Evolutionary conservation across 2,329 filamentous ascomycete genomes (phyloP).

Genomic region (Penicillium concentricum): DNA sequence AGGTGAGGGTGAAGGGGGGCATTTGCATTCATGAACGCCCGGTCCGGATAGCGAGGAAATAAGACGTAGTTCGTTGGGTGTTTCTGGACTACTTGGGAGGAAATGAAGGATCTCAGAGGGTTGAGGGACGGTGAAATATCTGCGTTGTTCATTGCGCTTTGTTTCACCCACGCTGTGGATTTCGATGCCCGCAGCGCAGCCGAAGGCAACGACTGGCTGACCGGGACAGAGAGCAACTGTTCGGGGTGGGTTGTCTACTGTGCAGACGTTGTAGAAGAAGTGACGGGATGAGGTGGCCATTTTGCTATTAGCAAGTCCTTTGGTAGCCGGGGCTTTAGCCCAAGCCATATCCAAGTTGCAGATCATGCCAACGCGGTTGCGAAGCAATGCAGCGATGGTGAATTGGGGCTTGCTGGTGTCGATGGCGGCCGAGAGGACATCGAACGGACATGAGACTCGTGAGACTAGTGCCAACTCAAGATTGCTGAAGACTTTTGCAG

Average conservation of each 20-base stretch:
- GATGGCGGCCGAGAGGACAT: constrained; percentile 61
- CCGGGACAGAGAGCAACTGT: constrained; percentile 66
- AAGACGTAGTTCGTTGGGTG: constrained; percentile 58
- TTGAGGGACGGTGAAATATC: constrained; percentile 43
- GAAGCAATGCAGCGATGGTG: constrained; percentile 59
- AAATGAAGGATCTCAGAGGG: constrained; percentile 54
- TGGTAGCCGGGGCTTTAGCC: constrained; percentile 1
- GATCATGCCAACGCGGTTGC: constrained; percentile 61
- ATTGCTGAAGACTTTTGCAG: constrained; percentile 27
- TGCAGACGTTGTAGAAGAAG: constrained; percentile 57
- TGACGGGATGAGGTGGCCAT: constrained; percentile 35
- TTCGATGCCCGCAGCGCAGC: constrained; percentile 62
- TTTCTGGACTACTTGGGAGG: constrained; percentile 53
- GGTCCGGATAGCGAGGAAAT: constrained; percentile 59
- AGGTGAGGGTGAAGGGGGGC: constrained; percentile 22
- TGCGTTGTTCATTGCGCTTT: constrained; percentile 40
- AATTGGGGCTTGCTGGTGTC: constrained; percentile 58
- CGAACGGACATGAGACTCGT: constrained; percentile 56
- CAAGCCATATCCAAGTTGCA: constrained; percentile 50
- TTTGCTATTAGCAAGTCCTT: constrained; percentile 23
- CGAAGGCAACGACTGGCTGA: constrained; percentile 64
- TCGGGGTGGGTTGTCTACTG: constrained; percentile 61
- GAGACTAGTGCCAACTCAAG: constrained; percentile 48
- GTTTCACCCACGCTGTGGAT: constrained; percentile 59
- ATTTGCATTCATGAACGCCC: constrained; percentile 31